Conservation (phyloP, 2,329 filamentous ascomycete genomes). For the Arthrobotrys sinensis region DNA sequence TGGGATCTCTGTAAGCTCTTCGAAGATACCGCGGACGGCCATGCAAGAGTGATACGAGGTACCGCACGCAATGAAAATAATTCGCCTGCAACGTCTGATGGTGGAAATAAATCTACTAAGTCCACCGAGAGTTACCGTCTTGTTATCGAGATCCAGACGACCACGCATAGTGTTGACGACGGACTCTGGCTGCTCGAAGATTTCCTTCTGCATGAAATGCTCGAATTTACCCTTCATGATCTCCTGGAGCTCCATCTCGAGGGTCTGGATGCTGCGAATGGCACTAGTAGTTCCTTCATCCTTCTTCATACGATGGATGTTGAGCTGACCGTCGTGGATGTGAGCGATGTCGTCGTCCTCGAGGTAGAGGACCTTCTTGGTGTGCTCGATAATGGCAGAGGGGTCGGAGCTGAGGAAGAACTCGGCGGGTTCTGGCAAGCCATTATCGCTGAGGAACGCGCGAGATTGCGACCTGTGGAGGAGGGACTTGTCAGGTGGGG, state of each 20-base stretch:
- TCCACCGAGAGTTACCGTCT: constrained; percentile 94
- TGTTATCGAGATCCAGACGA: constrained; percentile 92
- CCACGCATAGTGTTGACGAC: constrained; percentile 99
- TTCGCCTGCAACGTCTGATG: constrained; percentile 94
- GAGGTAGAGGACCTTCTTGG: constrained; percentile 99
- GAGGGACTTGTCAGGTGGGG: constrained; percentile 95
- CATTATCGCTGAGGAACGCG: constrained; percentile 98
- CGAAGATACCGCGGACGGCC: constrained; percentile 97
- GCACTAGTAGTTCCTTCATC: constrained; percentile 91
- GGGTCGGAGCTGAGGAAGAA: constrained; percentile 99
- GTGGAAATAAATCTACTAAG: constrained; percentile 96
- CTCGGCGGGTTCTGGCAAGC: constrained; percentile 96
- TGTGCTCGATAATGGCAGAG: constrained; percentile 98
- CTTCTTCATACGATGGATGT: constrained; percentile 98
- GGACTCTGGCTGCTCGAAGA: constrained; percentile 99
- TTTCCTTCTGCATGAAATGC: constrained; percentile 99
- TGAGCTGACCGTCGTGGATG: constrained; percentile 98
- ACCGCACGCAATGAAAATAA: constrained; percentile 99
- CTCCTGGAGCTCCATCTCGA: constrained; percentile 98
- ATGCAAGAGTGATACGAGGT: constrained; percentile 99
- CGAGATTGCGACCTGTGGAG: constrained; percentile 98
- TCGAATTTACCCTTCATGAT: constrained; percentile 99
- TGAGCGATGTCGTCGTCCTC: constrained; percentile 99
- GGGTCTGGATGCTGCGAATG: constrained; percentile 96
- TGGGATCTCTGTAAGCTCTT: constrained; percentile 97